phyloP scores from a whole-genome alignment of 352 stramenopile species.

The Phytophthora aleatoria region DNA sequence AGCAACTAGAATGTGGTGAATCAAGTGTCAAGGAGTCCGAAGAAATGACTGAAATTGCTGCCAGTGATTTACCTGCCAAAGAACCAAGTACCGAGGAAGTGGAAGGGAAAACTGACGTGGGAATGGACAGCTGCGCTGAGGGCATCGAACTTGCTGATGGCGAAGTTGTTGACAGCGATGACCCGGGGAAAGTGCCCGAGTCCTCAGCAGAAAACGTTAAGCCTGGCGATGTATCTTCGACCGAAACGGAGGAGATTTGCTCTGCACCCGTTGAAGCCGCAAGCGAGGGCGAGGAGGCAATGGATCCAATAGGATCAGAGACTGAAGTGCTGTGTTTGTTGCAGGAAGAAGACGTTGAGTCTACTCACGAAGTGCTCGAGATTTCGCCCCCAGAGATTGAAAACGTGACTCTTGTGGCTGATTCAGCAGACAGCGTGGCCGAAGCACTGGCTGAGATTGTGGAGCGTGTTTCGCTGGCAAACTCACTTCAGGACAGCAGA shows the following conservation, averaged over 20 bases:
- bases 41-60: not conserved
- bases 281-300: not conserved
- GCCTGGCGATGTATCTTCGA: not conserved
- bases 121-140: not conserved
- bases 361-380: not conserved
- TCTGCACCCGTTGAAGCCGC: not conserved
- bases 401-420: not conserved
- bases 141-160: not conserved
- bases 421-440: constrained; percentile 2
- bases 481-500: not conserved
- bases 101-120: not conserved
- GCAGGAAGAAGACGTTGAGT: not conserved
- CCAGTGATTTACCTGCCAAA: not conserved
- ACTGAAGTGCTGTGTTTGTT: not conserved
- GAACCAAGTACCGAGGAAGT: not conserved
- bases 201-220: not conserved
- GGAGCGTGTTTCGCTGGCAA: not conserved
- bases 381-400: not conserved
- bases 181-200: not conserved
- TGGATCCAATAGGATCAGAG: not conserved
- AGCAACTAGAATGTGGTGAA: not conserved
- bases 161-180: not conserved
- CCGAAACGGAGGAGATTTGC: not conserved
- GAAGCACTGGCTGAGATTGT: constrained; percentile 1
- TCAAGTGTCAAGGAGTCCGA: not conserved